Evolutionary conservation across 768 basidiomycete species (phyloP).

Genomic region (Leucocoprinus leucothites): DNA sequence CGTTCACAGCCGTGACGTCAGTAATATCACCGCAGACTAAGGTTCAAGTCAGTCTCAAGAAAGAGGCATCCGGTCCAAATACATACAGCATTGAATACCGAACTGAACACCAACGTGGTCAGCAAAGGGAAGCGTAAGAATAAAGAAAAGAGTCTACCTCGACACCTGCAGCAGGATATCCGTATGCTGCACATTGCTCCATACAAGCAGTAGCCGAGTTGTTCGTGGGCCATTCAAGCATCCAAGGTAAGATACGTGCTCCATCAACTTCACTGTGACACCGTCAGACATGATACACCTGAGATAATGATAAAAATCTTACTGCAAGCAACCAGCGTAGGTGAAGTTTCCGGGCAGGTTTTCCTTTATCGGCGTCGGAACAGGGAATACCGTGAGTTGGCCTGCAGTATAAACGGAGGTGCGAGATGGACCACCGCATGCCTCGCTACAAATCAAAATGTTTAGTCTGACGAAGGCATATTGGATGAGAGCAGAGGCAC

Average conservation of each 20-base stretch:
- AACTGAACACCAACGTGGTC: conserved; percentile 30
- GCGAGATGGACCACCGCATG: conserved; percentile 73
- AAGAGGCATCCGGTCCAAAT: background rate
- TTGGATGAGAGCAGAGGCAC: conserved; percentile 19
- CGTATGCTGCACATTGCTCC: conserved; percentile 65
- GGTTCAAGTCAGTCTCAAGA: background rate
- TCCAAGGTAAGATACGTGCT: conserved; percentile 53
- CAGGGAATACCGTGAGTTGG: conserved; percentile 50
- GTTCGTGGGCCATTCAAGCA: conserved; percentile 55
- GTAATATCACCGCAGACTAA: conserved; percentile 69
- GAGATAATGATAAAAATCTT: conserved; percentile 18
- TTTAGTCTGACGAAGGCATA: conserved; percentile 1
- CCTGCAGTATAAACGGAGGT: conserved; percentile 63
- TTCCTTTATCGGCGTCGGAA: conserved; percentile 54
- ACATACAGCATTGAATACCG: conserved; percentile 67
- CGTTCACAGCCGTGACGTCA: conserved; percentile 43
- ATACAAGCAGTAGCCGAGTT: conserved; percentile 66
- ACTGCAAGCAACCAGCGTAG: conserved; percentile 70
- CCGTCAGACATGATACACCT: background rate
- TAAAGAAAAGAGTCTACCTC: conserved; percentile 32
- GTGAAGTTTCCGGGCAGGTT: conserved; percentile 60
- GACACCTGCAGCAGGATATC: conserved; percentile 67
- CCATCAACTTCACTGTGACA: conserved; percentile 44
- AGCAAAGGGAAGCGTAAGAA: background rate
- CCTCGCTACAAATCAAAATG: conserved; percentile 37